Base-by-base conservation (phyloP, 192 early-diverging fungal species). In the Chytriomyces sp. region DNA sequence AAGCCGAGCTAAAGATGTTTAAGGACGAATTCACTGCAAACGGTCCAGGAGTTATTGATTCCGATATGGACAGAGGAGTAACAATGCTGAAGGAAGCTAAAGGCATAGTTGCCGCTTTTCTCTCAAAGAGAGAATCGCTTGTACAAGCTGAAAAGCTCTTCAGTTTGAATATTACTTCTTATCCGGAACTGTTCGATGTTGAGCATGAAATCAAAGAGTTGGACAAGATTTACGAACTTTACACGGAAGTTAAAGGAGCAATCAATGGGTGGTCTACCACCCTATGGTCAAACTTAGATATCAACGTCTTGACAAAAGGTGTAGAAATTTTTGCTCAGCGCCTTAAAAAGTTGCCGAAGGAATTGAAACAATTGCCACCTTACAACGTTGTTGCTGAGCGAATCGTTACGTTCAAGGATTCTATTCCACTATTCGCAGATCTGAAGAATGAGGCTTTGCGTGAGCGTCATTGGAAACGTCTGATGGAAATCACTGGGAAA, bases 331-430 rank as follows among this genome's bases (percentile, higher is more conserved):
- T 82, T 59, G 64, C 80, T 10, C 19, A 49, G 4, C 55, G 85
- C 5, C 70, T 88, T 34, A 84, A 85, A 62, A 83, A 80, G 62
- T 58, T 88, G 40, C 83, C 85, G 4, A 87, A 87, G 52, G 87
- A 88, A 32, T 61, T 88, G 14, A 88, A 88, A 68, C 84, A 86
- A 63, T 77, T 87, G 3, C 78, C 87, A 22, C 87, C 87, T 10
- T 88, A 88, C 71, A 88, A 88, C 53, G 85, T 83, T 3, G 87
- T 88, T 4, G 87, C 87, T 1, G 87, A 88, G 64, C 86, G 86
- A 60, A 88, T 88, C 65, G 77, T 88, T 19, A 81, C 85, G 19
- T 88, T 88, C 74, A 84, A 84, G 41, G 84, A 88, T 52, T 85
- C 84, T 8, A 88, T 88, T 68, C 86, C 86, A 22, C 70, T 88